Percentiles rank a stretch among this genome's conserved stretches.
Conservation (phyloP, 768 basidiomycete genomes). For the Suillus brevipes region DNA sequence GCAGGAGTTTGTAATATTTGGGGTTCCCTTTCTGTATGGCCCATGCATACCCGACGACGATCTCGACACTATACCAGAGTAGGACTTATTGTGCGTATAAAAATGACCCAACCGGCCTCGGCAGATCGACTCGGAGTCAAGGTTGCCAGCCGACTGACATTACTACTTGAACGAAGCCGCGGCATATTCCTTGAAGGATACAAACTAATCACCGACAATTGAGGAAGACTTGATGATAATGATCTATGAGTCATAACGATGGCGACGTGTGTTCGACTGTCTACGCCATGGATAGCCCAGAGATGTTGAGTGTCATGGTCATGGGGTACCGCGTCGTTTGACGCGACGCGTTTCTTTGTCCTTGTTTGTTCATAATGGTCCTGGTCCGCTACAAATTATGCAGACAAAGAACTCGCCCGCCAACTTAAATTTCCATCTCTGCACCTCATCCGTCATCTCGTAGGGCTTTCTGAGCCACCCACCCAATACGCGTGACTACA, state of each 20-base stretch:
- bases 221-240: neutral
- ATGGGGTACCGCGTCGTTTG: neutral
- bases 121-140: neutral
- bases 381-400: neutral
- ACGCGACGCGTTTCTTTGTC: slow-evolving; percentile 35
- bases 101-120: neutral
- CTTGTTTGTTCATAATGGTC: slow-evolving; percentile 22
- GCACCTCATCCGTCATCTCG: neutral
- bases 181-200: neutral
- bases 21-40: neutral
- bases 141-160: neutral
- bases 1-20: neutral
- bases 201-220: neutral
- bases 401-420: slow-evolving; percentile 8
- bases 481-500: neutral
- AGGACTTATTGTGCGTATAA: neutral
- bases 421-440: slow-evolving; percentile 4
- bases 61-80: neutral
- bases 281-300: neutral
- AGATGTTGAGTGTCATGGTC: neutral
- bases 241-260: neutral
- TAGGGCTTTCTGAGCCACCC: neutral
- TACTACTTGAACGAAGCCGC: neutral
- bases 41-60: neutral
- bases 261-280: neutral